phyloP scores from a whole-genome alignment of 2,329 filamentous ascomycete genomes.

The Fusarium gaditjirri region DNA sequence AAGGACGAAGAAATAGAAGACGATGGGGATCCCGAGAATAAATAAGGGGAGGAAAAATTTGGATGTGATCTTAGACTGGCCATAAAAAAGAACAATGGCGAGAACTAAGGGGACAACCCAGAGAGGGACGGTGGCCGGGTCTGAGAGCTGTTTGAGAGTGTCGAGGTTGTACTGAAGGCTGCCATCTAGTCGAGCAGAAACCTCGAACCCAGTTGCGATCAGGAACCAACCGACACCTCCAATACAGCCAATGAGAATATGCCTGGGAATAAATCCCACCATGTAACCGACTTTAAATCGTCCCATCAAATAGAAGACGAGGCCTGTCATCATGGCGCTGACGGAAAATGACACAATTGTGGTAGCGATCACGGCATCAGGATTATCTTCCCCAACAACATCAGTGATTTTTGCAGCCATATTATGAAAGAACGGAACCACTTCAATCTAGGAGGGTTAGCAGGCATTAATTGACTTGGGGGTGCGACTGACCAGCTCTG shows the following conservation, averaged over 20 bases:
- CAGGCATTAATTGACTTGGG: background rate
- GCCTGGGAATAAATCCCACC: slow-evolving; percentile 95
- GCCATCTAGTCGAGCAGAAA: slow-evolving; percentile 88
- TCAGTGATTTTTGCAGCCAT: slow-evolving; percentile 92
- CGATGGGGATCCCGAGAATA: slow-evolving; percentile 79
- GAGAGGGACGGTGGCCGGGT: slow-evolving; percentile 77
- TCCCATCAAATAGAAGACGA: slow-evolving; percentile 93
- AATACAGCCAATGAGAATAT: slow-evolving; percentile 96
- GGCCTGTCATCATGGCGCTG: slow-evolving; percentile 89
- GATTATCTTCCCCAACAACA: slow-evolving; percentile 80
- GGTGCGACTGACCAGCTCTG: slow-evolving; percentile 76
- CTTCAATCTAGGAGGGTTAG: slow-evolving; percentile 75
- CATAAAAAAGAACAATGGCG: slow-evolving; percentile 78
- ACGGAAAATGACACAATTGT: slow-evolving; percentile 91
- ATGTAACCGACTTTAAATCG: slow-evolving; percentile 88
- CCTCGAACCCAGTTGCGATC: slow-evolving; percentile 89
- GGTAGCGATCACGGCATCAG: slow-evolving; percentile 89
- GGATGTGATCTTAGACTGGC: slow-evolving; percentile 80
- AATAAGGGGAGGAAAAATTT: slow-evolving; percentile 89
- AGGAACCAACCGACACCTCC: slow-evolving; percentile 97
- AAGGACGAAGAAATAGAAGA: slow-evolving; percentile 83
- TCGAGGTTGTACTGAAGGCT: slow-evolving; percentile 83
- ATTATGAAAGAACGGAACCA: slow-evolving; percentile 98
- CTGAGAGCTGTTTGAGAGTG: slow-evolving; percentile 79
- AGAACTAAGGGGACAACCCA: slow-evolving; percentile 85